phyloP scores from a whole-genome alignment of 139 green algal genomes.

The Coelastrella sp. region DNA sequence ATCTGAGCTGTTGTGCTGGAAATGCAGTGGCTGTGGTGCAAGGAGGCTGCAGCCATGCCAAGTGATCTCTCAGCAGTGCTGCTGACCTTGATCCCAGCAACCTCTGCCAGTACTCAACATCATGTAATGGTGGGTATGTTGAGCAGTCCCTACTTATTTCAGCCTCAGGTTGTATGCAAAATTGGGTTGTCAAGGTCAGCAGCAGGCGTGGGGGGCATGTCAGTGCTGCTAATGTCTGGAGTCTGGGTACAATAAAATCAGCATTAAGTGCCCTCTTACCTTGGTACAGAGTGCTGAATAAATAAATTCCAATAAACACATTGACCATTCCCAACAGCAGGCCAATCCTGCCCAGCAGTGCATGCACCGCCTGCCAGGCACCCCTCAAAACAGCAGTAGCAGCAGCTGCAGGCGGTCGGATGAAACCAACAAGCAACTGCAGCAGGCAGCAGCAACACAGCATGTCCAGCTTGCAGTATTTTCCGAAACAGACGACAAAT shows the following conservation, averaged over 20 bases:
- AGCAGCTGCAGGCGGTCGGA: slow-evolving; percentile 10
- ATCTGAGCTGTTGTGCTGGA: too few species aligned
- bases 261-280: not conserved
- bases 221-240: not conserved
- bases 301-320: slow-evolving; percentile 37
- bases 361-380: slow-evolving; percentile 42
- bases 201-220: not conserved
- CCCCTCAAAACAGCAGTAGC: not conserved
- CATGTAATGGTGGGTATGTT: too few species aligned
- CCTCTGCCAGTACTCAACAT: too few species aligned
- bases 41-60: too few species aligned
- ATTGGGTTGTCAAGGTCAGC: not conserved
- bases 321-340: slow-evolving; percentile 47
- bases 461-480: not conserved
- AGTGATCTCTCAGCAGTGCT: too few species aligned
- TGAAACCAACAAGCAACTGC: slow-evolving; percentile 43
- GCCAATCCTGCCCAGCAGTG: slow-evolving; percentile 19
- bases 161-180: too few species aligned
- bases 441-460: not conserved
- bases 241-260: too few species aligned
- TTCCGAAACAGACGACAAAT: too few species aligned
- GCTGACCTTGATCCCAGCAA: too few species aligned
- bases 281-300: slow-evolving; percentile 16
- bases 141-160: too few species aligned
- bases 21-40: not conserved